Evolutionary conservation across 2,329 filamentous ascomycete genomes (phyloP).

Genomic region (Exophiala oligosperma): DNA sequence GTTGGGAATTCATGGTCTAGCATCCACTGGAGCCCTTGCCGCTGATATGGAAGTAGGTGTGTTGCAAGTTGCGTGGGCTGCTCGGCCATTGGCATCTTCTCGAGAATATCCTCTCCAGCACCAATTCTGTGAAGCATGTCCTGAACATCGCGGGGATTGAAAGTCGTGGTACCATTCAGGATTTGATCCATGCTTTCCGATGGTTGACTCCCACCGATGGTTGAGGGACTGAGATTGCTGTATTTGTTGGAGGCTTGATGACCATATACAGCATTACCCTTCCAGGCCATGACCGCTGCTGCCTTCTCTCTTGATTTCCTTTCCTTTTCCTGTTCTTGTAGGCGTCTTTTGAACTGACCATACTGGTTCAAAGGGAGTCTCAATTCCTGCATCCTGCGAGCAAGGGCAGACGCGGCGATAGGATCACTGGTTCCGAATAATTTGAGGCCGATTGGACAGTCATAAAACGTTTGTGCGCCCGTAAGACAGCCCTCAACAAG

Average conservation of each 20-base stretch:
- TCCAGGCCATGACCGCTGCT: slow-evolving; percentile 21
- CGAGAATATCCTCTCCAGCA: slow-evolving; percentile 67
- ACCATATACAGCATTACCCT: slow-evolving; percentile 22
- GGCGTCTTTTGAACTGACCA: slow-evolving; percentile 52
- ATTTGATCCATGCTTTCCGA: slow-evolving; percentile 55
- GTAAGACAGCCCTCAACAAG: slow-evolving; percentile 68
- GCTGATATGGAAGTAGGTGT: slow-evolving; percentile 75
- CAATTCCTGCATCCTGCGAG: slow-evolving; percentile 62
- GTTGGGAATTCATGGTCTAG: slow-evolving; percentile 70
- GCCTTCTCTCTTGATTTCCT: slow-evolving; percentile 36
- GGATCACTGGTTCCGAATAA: slow-evolving; percentile 68
- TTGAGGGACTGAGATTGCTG: slow-evolving; percentile 35
- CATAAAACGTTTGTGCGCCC: slow-evolving; percentile 65
- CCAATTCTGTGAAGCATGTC: slow-evolving; percentile 70
- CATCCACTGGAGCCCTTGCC: slow-evolving; percentile 79
- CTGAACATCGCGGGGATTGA: slow-evolving; percentile 65
- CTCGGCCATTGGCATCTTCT: slow-evolving; percentile 68
- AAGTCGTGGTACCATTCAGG: slow-evolving; percentile 55
- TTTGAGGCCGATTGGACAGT: slow-evolving; percentile 70
- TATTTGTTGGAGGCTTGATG: slow-evolving; percentile 32
- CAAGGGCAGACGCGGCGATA: slow-evolving; percentile 54
- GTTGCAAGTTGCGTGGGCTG: slow-evolving; percentile 68
- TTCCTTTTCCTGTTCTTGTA: slow-evolving; percentile 56
- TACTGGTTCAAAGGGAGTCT: slow-evolving; percentile 58
- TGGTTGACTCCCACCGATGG: slow-evolving; percentile 20